A percentile compares a stretch with the other conserved stretches of the same genome.
Conservation (phyloP, 257 asterid species). For the Fraxinus cuspidata region DNA sequence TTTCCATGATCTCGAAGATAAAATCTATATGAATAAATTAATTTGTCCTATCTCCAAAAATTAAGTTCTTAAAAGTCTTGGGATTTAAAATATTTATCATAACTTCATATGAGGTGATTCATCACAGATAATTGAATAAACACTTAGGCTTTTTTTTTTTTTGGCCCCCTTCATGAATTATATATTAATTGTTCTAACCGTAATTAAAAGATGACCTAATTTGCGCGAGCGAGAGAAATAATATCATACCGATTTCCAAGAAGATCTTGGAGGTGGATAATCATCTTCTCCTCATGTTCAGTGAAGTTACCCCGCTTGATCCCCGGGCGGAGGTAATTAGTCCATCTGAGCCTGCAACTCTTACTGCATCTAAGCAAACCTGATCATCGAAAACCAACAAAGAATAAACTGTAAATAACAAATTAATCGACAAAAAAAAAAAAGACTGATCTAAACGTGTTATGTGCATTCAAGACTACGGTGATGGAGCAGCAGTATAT, state of each 20-base stretch:
- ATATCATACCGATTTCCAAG: slow-evolving; percentile 74
- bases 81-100: too few relatives aligned
- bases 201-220: neutral
- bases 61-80: too few relatives aligned
- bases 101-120: too few relatives aligned
- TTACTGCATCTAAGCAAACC: slow-evolving; percentile 93
- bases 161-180: too few relatives aligned
- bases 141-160: too few relatives aligned
- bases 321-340: slow-evolving; percentile 91
- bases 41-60: too few relatives aligned
- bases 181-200: slow-evolving; percentile 25
- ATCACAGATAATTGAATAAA: too few relatives aligned
- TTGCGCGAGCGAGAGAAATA: too few relatives aligned
- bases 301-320: slow-evolving; percentile 80
- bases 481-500: slow-evolving; percentile 26
- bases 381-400: slow-evolving; percentile 20
- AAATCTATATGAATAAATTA: neutral
- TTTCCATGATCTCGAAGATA: neutral
- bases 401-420: neutral
- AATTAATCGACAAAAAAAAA: neutral
- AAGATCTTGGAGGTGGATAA: slow-evolving; percentile 87
- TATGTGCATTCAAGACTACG: slow-evolving; percentile 28
- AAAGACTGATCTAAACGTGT: neutral
- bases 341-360: slow-evolving; percentile 95
- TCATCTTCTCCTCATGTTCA: slow-evolving; percentile 79